Evolutionary conservation across 2,329 filamentous ascomycete genomes (phyloP), one percentile per base, ranked within the genome.

Genomic region (Fusarium sp.): DNA sequence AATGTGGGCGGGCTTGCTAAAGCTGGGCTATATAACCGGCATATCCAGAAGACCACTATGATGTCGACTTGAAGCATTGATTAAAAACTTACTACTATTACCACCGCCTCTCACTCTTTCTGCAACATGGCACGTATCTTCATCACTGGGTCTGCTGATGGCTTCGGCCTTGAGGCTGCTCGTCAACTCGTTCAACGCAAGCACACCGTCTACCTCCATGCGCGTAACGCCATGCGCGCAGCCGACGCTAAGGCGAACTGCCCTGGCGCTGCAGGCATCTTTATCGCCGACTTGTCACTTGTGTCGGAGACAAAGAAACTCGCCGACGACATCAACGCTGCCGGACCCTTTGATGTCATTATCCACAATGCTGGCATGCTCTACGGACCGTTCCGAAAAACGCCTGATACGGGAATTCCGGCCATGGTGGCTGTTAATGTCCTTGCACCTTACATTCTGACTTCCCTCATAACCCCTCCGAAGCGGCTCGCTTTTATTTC

Each of bases 71-170:
- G 10, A 20, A 40, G n/a, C 6, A 42, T 42, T 6, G 9, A 40
- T n/a, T n/a, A 40, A 40, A 40, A 11, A 40, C 20, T 16, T 25
- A 6, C 20, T 22, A 38, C 31, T 58, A 27, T 50, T 16, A 14
- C 10, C 22, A 50, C 14, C 8, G 13, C 6, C 40, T 50, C 8
- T 35, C n/a, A 56, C 29, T 14, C 11, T 14, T 3, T 20, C 25
- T 60, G 50, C 35, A 50, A 40, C 13, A 77, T 78, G 76, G 74
- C 63, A 22, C 75, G 75, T 22, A 72, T 78, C 50, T 72, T 78
- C 52, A 77, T 78, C 35, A 78, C 76, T 5, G 76, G 76, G 7
- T 77, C 76, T 29, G 71, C 73, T 27, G 76, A 78, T n/a, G 76
- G 76, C 45, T 73, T 78, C 36, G 76, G 75, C 61, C 66, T 76